Evolutionary conservation across 495 filamentous ascomycete species (phyloP).

Genomic region (Neurospora sp.): DNA sequence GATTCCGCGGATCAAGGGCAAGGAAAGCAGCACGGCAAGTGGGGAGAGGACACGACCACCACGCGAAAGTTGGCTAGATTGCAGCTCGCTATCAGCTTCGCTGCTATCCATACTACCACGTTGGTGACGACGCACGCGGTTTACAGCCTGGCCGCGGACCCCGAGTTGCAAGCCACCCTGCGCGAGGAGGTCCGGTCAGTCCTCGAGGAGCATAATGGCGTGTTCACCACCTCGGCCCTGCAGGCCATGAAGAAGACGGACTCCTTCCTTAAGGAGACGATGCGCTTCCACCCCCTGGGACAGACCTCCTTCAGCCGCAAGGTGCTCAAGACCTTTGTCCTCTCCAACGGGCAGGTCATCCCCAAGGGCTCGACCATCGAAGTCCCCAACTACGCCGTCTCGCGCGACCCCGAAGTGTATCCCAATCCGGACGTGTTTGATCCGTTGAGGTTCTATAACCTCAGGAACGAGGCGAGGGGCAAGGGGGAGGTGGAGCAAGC

Average conservation of each 20-base stretch:
- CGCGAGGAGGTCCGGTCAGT: conserved; percentile 40
- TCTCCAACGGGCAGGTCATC: conserved; percentile 31
- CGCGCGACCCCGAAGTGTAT: conserved; percentile 18
- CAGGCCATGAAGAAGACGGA: conserved; percentile 28
- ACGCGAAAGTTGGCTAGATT: conserved; percentile 18
- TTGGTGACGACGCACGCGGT: conserved; percentile 10
- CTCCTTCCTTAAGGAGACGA: conserved; percentile 26
- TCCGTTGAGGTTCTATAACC: conserved; percentile 36
- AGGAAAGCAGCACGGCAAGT: conserved; percentile 7
- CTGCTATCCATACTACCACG: conserved; percentile 35
- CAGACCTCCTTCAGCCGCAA: conserved; percentile 25
- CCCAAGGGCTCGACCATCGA: conserved; percentile 27
- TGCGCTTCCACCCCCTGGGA: conserved; percentile 14
- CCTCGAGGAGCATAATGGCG: conserved; percentile 17
- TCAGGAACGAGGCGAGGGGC: conserved; percentile 27
- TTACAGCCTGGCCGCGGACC: conserved; percentile 32
- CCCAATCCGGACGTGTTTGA: conserved; percentile 33
- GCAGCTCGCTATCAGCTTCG: conserved; percentile 37
- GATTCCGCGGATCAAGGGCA: conserved; percentile 1
- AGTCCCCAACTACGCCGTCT: conserved; percentile 28
- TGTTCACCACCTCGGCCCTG: conserved; percentile 18
- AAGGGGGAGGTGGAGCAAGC: conserved; percentile 18
- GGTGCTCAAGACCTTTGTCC: conserved; percentile 26
- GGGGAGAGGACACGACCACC: conserved; percentile 8
- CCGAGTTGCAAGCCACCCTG: conserved; percentile 35